These are phyloP conservation scores for Alternaria alternata DNA, from an alignment of 2,329 filamentous ascomycete genomes.

Conservation along the genomic window DNA sequence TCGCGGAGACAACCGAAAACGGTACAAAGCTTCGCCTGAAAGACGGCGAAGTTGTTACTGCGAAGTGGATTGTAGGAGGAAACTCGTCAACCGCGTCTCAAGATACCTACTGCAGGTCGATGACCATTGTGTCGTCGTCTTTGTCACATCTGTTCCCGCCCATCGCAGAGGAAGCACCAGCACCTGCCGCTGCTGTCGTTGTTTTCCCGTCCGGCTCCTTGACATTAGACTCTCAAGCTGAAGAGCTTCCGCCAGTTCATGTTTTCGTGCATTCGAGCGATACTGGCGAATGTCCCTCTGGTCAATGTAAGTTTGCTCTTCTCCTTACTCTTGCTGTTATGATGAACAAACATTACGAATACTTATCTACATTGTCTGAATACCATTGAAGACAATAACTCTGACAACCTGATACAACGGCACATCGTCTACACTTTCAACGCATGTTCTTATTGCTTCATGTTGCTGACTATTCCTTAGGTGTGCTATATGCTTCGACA, in stretches of 20 bases:
- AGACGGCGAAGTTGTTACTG: conserved; percentile 65
- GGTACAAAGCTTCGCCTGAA: conserved; percentile 61
- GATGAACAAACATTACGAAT: conserved; percentile 85
- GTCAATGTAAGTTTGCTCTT: conserved; percentile 79
- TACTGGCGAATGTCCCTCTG: conserved; percentile 85
- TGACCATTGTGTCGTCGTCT: conserved; percentile 73
- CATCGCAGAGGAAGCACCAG: conserved; percentile 76
- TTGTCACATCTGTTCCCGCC: conserved; percentile 73
- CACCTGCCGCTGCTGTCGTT: conserved; percentile 76
- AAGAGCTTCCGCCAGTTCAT: conserved; percentile 59
- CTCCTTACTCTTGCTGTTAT: conserved; percentile 59
- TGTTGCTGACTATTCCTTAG: conserved; percentile 55
- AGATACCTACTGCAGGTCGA: conserved; percentile 63
- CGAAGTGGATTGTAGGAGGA: conserved; percentile 63
- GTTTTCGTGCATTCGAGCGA: conserved; percentile 83
- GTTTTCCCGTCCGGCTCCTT: conserved; percentile 68
- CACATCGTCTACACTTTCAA: conserved; percentile 11
- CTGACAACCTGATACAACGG: conserved; percentile 84
- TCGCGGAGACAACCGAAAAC: conserved; percentile 12
- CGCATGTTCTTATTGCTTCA: conserved; percentile 7
- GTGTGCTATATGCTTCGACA: conserved; percentile 66
- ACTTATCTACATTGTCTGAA: conserved; percentile 99
- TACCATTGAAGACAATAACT: conserved; percentile 82
- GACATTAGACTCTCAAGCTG: conserved; percentile 47
- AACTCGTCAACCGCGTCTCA: conserved; percentile 21